Evolutionary conservation across 768 basidiomycete genomes (phyloP).

Genomic region (Termitomyces titanicus): DNA sequence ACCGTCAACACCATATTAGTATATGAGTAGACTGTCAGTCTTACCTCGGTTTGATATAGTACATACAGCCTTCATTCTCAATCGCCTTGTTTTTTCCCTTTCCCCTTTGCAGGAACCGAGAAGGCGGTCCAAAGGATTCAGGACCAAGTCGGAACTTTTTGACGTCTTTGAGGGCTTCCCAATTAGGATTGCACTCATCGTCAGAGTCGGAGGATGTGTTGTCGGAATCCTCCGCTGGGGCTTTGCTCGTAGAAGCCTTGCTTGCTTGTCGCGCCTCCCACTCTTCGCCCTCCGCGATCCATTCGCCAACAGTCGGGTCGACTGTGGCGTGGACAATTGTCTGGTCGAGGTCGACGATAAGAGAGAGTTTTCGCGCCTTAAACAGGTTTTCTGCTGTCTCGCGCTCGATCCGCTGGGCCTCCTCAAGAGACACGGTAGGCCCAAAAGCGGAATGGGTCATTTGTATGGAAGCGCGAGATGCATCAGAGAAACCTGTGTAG

Average conservation of each 20-base stretch:
- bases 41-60: conserved; percentile 97
- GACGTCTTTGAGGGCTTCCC: conserved; percentile 88
- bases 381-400: conserved; percentile 80
- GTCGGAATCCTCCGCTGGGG: conserved; percentile 32
- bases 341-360: conserved; percentile 98
- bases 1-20: conserved; percentile 1
- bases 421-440: conserved; percentile 88
- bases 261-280: conserved; percentile 65
- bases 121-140: conserved; percentile 57
- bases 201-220: conserved; percentile 40
- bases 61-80: conserved; percentile 84
- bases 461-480: conserved; percentile 82
- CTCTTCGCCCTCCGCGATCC: conserved; percentile 83
- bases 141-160: conserved; percentile 83
- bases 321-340: conserved; percentile 99
- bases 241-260: conserved; percentile 32
- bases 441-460: conserved; percentile 94
- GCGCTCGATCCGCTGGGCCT: conserved; percentile 85
- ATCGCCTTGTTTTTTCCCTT: conserved; percentile 64
- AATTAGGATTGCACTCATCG: conserved; percentile 86
- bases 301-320: conserved; percentile 97
- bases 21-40: conserved; percentile 18
- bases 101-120: conserved; percentile 33
- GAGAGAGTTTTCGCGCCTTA: conserved; percentile 72
- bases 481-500: conserved; percentile 86